Evolutionary conservation across 2,329 filamentous ascomycete genomes (phyloP).

Genomic region (Botrytis medusae): DNA sequence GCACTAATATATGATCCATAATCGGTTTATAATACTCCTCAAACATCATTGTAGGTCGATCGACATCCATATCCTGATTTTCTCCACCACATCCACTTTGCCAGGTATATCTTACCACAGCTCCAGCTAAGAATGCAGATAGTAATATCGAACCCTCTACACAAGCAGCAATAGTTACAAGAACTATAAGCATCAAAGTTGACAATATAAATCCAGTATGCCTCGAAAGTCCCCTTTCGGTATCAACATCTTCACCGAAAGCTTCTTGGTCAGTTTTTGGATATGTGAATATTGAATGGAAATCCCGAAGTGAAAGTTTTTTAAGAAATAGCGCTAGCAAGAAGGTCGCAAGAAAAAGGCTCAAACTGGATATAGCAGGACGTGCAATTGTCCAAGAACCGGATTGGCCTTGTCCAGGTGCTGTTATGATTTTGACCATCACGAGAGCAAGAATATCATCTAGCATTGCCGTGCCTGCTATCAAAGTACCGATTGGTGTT

Average conservation of each 20-base stretch:
- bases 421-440: slow-evolving; percentile 20
- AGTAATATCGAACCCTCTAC: slow-evolving; percentile 14
- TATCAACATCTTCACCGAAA: not conserved
- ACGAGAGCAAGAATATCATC: slow-evolving; percentile 19
- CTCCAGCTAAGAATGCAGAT: slow-evolving; percentile 17
- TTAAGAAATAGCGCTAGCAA: not conserved
- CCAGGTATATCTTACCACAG: slow-evolving; percentile 16
- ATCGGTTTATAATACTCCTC: slow-evolving; percentile 34
- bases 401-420: slow-evolving; percentile 12
- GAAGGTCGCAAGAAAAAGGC: not conserved
- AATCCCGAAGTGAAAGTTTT: not conserved
- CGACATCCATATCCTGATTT: not conserved
- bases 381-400: slow-evolving; percentile 13
- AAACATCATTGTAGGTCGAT: slow-evolving; percentile 29
- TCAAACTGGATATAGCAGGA: slow-evolving; percentile 13
- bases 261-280: not conserved
- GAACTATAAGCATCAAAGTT: not conserved
- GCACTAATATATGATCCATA: slow-evolving; percentile 50
- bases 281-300: not conserved
- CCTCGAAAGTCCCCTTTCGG: not conserved
- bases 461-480: slow-evolving; percentile 15
- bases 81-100: not conserved
- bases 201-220: slow-evolving; percentile 14
- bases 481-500: slow-evolving; percentile 16
- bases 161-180: slow-evolving; percentile 17